Percentiles rank a stretch among this genome's conserved stretches.
Conservation (phyloP, 768 basidiomycete genomes). For the Mycena sanguinolenta region DNA sequence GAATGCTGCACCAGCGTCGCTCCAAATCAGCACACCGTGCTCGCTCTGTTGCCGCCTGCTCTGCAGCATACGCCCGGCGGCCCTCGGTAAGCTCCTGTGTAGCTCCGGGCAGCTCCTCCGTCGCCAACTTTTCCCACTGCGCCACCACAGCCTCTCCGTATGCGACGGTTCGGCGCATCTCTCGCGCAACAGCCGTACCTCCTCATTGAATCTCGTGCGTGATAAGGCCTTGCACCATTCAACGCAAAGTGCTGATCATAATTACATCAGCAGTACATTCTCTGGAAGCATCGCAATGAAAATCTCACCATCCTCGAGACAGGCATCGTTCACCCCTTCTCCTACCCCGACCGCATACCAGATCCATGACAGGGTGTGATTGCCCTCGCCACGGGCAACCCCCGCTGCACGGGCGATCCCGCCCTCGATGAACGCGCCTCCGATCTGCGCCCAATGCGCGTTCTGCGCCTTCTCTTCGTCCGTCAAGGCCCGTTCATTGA, state of each 20-base stretch:
- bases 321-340: too few species aligned
- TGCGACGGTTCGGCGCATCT: conserved; percentile 31
- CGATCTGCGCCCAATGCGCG: too few species aligned
- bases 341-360: too few species aligned
- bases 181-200: conserved; percentile 31
- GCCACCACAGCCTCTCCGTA: background rate
- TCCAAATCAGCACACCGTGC: too few species aligned
- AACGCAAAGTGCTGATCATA: background rate
- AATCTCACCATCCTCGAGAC: too few species aligned
- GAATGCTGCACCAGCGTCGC: background rate
- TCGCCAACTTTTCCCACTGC: background rate
- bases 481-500: background rate
- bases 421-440: too few species aligned
- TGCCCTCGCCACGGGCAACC: too few species aligned
- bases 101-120: background rate
- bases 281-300: too few species aligned
- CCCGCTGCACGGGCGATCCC: too few species aligned
- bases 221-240: conserved; percentile 8
- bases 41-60: conserved; percentile 1
- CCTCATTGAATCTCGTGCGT: conserved; percentile 31
- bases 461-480: too few species aligned
- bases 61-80: background rate
- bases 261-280: background rate
- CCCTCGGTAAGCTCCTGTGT: background rate
- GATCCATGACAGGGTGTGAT: too few species aligned